Percentiles rank a stretch among this genome's conserved stretches.
phyloP scores from a whole-genome alignment of 176 grass and related monocot genomes.

The Juncus inflexus region DNA sequence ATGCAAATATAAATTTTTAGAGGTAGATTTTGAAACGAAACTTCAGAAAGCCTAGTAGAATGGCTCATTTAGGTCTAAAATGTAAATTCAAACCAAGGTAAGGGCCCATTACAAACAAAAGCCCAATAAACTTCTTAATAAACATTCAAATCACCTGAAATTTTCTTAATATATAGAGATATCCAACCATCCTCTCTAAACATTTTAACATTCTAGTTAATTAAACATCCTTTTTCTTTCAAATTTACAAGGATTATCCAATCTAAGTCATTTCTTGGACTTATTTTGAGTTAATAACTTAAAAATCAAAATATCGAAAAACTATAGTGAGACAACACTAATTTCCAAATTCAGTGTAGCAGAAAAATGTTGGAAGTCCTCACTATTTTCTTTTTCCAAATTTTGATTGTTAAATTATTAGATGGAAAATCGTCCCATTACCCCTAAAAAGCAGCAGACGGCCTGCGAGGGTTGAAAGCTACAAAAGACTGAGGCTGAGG shows the following conservation, averaged over 20 bases:
- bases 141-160: slow-evolving; percentile 2
- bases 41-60: too few relatives aligned
- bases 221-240: neutral
- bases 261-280: neutral
- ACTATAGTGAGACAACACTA: too few relatives aligned
- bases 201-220: slow-evolving; percentile 8
- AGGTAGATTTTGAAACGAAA: too few relatives aligned
- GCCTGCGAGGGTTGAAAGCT: slow-evolving; percentile 35
- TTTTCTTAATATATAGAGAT: slow-evolving; percentile 9
- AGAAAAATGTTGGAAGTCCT: too few relatives aligned
- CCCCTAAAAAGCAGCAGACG: slow-evolving; percentile 35
- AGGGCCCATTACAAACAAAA: neutral
- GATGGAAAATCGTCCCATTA: too few relatives aligned
- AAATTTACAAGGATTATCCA: slow-evolving; percentile 29
- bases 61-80: neutral
- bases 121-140: neutral
- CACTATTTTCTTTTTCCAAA: too few relatives aligned
- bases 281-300: too few relatives aligned
- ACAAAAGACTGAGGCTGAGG: slow-evolving; percentile 11
- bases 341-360: too few relatives aligned
- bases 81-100: neutral
- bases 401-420: too few relatives aligned
- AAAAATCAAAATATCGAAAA: too few relatives aligned
- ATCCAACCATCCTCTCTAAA: neutral
- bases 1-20: too few relatives aligned